Percentiles rank a stretch among this genome's conserved stretches.
phyloP scores from a whole-genome alignment of 108 stramenopile genomes.

The Tribonema minus region DNA sequence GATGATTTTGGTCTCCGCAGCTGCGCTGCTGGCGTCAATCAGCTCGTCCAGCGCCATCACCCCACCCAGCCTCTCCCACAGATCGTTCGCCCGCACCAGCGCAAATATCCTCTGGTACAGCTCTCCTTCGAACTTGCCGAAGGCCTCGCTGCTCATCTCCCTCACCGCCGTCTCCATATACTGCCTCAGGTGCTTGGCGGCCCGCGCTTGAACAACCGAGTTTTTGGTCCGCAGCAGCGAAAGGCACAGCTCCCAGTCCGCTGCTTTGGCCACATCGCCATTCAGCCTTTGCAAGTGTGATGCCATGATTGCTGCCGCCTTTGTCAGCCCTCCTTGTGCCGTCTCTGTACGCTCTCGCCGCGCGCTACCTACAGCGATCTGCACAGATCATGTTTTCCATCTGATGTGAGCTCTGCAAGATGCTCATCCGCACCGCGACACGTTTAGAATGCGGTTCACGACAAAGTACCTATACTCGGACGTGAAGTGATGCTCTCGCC shows the following conservation, averaged over 20 bases:
- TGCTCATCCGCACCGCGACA: no score
- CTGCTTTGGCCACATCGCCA: not conserved
- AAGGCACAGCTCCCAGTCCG: conserved; percentile 5
- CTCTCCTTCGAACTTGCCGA: conserved; percentile 54
- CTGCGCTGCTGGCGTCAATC: conserved; percentile 66
- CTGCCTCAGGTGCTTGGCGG: conserved; percentile 33
- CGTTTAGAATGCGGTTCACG: no score
- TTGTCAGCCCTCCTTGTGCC: no score
- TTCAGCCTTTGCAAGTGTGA: no score
- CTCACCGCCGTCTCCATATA: conserved; percentile 50
- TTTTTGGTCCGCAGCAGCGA: not conserved
- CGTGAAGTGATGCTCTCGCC: no score
- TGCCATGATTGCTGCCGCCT: no score
- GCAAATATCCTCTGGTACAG: conserved; percentile 46
- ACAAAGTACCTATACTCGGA: no score
- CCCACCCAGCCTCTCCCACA: conserved; percentile 46
- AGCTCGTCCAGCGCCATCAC: conserved; percentile 58
- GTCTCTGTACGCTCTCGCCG: no score
- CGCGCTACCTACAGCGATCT: no score
- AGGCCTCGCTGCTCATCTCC: conserved; percentile 53
- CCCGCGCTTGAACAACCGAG: not conserved
- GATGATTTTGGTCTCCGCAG: conserved; percentile 79
- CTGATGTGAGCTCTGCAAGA: no score
- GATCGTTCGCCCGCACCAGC: conserved; percentile 24
- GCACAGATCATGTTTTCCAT: no score